Base-by-base conservation (phyloP, 2,329 filamentous ascomycete genomes). In the Fusarium sp. region DNA sequence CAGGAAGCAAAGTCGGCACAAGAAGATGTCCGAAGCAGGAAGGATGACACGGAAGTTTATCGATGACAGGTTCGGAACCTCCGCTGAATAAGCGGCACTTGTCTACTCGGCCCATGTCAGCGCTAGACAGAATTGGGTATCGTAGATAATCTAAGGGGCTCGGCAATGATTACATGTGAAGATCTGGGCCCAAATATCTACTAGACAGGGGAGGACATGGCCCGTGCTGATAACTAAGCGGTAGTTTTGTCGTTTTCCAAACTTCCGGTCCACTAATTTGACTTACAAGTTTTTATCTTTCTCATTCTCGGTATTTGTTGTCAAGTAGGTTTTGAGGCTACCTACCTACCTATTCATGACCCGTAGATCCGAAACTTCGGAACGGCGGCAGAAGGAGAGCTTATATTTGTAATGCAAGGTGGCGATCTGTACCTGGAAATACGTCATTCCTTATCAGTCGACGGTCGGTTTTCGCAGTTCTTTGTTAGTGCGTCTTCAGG, bases 61-160 rank as follows among this genome's bases (percentile, higher is more conserved):
- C 10, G 28, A 20, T 11, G 20, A 28, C 11, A 34, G 8, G 16
- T 11, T 13, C 5, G 30, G 33, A 50, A 47, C 11, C n/a, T 13
- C 67, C 67, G 67, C 67, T 69, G 38, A 69, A 30, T 70, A 62
- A 69, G 67, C 67, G 54, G 37, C 8, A 16, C n/a, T 3, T 20
- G 10, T 23, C 23, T 23, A 1, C 5, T 23, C 5, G 6, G 23
- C 23, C 23, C 23, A 23, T 16, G 31, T 38, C 41, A 49, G 37
- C 58, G 49, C 60, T 63, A 57, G 28, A 42, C 31, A 20, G 10
- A 1, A 9, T 28, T 20, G 11, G 44, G 33, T 34, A n/a, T 23
- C 23, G 1, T 23, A 23, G 23, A 23, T 6, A n/a, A 31, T 6
- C 37, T 2, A 9, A 13, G 16, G 38, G 59, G 37, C 45, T 23